These are phyloP conservation scores for Candida hungchunana DNA, from an alignment of 805 yeast species.

Conservation along the genomic window DNA sequence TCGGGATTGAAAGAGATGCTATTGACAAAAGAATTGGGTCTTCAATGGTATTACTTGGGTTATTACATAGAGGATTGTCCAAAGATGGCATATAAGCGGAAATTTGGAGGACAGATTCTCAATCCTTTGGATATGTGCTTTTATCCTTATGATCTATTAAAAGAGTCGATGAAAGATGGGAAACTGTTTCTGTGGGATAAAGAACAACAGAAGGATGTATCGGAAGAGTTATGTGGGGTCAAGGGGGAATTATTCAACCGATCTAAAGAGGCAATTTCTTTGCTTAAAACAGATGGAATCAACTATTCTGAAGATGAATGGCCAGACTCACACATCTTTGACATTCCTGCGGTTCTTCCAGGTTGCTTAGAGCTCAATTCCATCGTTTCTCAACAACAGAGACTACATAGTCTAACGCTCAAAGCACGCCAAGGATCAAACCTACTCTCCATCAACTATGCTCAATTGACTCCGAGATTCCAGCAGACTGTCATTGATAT, in stretches of 20 bases:
- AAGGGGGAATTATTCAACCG: conserved; percentile 3
- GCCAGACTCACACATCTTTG: too few relatives aligned
- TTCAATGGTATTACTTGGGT: conserved; percentile 67
- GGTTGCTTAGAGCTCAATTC: too few relatives aligned
- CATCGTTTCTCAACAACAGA: too few relatives aligned
- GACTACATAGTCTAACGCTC: not conserved
- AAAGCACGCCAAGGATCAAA: not conserved
- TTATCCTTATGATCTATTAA: conserved; percentile 25
- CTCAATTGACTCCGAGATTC: conserved; percentile 2
- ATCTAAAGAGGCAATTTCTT: too few relatives aligned
- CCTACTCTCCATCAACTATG: not conserved
- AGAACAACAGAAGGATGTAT: conserved; percentile 1
- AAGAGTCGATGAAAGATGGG: conserved; percentile 23
- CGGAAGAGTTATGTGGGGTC: conserved; percentile 8
- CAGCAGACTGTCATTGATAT: conserved; percentile 4
- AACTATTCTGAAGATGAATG: too few relatives aligned
- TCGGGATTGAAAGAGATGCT: conserved; percentile 70
- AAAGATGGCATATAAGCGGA: conserved; percentile 78
- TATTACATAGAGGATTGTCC: conserved; percentile 73
- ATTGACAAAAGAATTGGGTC: conserved; percentile 41
- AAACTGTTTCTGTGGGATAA: conserved; percentile 10
- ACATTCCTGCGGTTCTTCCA: conserved; percentile 7
- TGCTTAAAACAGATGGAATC: too few relatives aligned
- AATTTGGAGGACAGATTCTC: conserved; percentile 71
- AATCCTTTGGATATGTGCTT: conserved; percentile 49